These are phyloP conservation scores for Exophiala mesophila DNA, from an alignment of 2,329 filamentous ascomycete genomes.

Conservation along the genomic window DNA sequence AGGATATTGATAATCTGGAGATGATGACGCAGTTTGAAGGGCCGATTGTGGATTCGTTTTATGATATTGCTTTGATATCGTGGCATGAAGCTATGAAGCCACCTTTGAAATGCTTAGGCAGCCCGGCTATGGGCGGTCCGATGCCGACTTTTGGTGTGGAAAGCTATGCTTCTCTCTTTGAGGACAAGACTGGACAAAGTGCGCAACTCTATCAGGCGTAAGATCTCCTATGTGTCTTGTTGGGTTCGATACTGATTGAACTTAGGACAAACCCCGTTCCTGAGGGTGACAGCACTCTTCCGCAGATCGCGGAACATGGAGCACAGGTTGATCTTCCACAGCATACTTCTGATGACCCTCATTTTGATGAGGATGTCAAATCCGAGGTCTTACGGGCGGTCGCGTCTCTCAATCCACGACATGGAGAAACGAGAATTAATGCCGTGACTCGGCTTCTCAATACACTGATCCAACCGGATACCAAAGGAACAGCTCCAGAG, in stretches of 20 bases:
- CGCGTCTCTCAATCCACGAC: conserved; percentile 47
- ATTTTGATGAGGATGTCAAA: conserved; percentile 60
- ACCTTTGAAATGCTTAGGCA: conserved; percentile 52
- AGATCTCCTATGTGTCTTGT: background rate
- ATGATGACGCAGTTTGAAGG: conserved; percentile 76
- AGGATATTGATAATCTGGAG: conserved; percentile 73
- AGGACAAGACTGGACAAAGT: conserved; percentile 16
- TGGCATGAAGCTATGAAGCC: conserved; percentile 63
- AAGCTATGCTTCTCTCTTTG: conserved; percentile 19
- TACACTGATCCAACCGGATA: conserved; percentile 50
- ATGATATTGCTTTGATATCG: conserved; percentile 67
- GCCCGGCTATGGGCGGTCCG: conserved; percentile 40
- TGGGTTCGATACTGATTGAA: conserved; percentile 6
- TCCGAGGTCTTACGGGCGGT: conserved; percentile 61
- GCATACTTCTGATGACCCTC: conserved; percentile 54
- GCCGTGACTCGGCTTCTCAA: conserved; percentile 64
- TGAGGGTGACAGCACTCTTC: conserved; percentile 13
- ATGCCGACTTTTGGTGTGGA: conserved; percentile 25
- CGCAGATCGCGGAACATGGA: conserved; percentile 18
- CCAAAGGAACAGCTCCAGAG: conserved; percentile 52
- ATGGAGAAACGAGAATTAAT: conserved; percentile 51
- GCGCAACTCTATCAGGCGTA: conserved; percentile 16
- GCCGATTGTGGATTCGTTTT: conserved; percentile 68
- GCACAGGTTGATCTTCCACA: conserved; percentile 40
- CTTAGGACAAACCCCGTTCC: conserved; percentile 9